Base-by-base conservation (phyloP, 805 yeast genomes). In the Myxozyma neglecta region DNA sequence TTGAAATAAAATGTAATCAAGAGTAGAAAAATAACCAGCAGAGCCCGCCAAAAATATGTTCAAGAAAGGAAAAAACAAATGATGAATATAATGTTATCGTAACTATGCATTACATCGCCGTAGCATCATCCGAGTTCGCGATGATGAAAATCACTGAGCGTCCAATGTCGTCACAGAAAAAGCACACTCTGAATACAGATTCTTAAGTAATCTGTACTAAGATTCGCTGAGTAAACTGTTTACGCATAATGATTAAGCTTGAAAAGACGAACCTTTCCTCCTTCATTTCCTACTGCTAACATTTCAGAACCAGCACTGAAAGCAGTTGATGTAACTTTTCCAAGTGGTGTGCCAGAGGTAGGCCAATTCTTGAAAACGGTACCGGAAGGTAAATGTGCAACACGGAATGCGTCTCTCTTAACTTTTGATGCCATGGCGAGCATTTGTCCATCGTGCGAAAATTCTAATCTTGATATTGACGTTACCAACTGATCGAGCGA, bases 351-450 rank as follows among this genome's bases (percentile, higher is more conserved):
- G 6, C 91, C 91, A 56, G 93, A 86, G 1, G 98, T 94, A 16
- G 99, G 99, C 99, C 99, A 94, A 78, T 94, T 94, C 53, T 86
- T 80, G 76, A 86, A 94, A 6, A 90, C 96, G 18, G 89, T 83
- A 66, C 93, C 90, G 32, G 89, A 82, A 24, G 97, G 97, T 60
- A 93, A 75, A 72, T 94, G 98, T 11, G 90, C 92, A 66, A 94
- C 73, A 70, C 92, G 83, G 63, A 94, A 78, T 2, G 97, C 89
- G 74, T 94, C 98, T 69, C 87, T 85, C 76, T 86, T 85, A 5
- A 87, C 90, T 69, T 96, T 81, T 8, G 96, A 88, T 0, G 97
- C 93, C 65, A 92, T 81, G 69, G 90, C 88, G 65, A 94, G 77
- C 16, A 94, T 75, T 74, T 94, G 99, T 1, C 97, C 97, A 73